A percentile compares a stretch with the other conserved stretches of the same genome.
These are phyloP conservation scores for Cladosporium halotolerans DNA, from an alignment of 2,329 filamentous ascomycete species.

Conservation along the genomic window DNA sequence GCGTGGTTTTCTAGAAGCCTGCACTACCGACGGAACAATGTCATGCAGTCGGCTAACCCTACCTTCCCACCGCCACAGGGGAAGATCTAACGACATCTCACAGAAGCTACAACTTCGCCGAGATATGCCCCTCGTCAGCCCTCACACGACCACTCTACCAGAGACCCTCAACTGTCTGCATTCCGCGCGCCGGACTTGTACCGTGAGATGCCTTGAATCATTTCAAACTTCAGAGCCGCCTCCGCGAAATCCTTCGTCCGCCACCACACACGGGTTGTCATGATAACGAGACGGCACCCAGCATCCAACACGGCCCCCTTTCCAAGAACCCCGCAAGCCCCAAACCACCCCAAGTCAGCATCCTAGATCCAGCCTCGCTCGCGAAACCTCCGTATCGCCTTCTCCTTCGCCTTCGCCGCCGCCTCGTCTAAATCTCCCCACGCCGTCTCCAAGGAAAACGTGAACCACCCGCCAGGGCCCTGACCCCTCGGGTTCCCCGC, in stretches of 20 bases:
- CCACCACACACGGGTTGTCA: no score
- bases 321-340: neutral
- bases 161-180: no score
- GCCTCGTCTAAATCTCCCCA: neutral
- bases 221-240: neutral
- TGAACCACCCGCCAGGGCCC: slow-evolving; percentile 11
- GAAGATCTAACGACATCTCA: no score
- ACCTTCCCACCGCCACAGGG: no score
- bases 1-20: no score
- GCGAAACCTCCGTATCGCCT: neutral
- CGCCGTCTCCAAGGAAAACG: neutral
- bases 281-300: neutral
- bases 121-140: no score
- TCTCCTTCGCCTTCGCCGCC: neutral
- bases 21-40: no score
- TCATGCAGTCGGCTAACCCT: no score
- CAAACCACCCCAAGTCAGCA: neutral
- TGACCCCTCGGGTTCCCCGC: neutral
- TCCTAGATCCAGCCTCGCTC: neutral
- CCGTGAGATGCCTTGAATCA: neutral
- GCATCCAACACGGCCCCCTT: neutral
- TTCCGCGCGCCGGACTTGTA: no score
- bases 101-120: no score
- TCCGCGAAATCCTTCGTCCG: neutral
- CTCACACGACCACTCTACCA: no score